Evolutionary conservation across 129 eudicot genomes (phyloP).

Genomic region (Solidago caesia): DNA sequence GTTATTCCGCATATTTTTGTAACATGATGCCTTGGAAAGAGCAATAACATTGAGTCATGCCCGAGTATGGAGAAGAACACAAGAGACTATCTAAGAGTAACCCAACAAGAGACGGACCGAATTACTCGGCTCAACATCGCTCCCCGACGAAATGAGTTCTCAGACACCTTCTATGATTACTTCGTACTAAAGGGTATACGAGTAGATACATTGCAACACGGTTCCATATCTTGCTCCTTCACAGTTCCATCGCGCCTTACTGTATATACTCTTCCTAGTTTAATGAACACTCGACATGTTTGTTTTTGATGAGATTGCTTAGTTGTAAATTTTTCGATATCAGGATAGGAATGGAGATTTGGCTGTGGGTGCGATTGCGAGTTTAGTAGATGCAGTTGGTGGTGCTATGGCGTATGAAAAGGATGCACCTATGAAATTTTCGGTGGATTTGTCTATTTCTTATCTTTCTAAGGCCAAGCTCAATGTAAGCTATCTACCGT

Average conservation of each 20-base stretch:
- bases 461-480: constrained; percentile 35
- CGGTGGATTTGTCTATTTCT: constrained; percentile 33
- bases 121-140: constrained; percentile 25
- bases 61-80: constrained; percentile 9
- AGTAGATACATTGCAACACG: constrained; percentile 27
- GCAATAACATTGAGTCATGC: not conserved
- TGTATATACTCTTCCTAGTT: constrained; percentile 3
- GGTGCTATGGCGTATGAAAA: constrained; percentile 35
- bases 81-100: constrained; percentile 24
- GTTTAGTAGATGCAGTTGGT: constrained; percentile 37
- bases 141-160: constrained; percentile 10
- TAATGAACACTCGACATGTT: not conserved
- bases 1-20: not conserved
- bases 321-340: not conserved
- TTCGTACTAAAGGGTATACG: constrained; percentile 34
- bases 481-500: constrained; percentile 13
- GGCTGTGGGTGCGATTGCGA: constrained; percentile 45
- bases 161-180: constrained; percentile 35
- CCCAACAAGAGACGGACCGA: constrained; percentile 19
- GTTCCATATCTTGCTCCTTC: constrained; percentile 38
- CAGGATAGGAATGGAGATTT: constrained; percentile 44
- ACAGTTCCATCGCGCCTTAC: constrained; percentile 40
- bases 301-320: not conserved
- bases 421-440: constrained; percentile 31
- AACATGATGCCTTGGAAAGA: not conserved